A percentile compares a stretch with the other conserved stretches of the same genome.
phyloP scores from a whole-genome alignment of 2,329 filamentous ascomycete genomes.

The Neopestalotiopsis sp. region DNA sequence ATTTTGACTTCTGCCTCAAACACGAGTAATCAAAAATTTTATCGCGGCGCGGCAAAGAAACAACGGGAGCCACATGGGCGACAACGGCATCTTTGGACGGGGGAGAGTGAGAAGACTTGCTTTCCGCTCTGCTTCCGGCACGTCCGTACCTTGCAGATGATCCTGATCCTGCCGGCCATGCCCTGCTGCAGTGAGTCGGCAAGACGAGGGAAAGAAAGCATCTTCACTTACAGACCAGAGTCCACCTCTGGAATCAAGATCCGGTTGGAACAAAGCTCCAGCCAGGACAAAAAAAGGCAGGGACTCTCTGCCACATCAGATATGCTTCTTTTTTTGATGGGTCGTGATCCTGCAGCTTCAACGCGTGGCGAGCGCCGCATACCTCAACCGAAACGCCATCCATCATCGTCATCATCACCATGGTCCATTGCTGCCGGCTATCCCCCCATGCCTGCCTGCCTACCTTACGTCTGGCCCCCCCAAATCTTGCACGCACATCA shows the following conservation, averaged over 20 bases:
- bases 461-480: not conserved
- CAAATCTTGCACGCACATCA: not conserved
- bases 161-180: not conserved
- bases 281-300: too few species aligned
- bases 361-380: not conserved
- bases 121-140: not conserved
- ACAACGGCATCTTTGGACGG: not conserved
- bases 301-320: not conserved
- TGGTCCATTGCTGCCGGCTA: not conserved
- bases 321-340: not conserved
- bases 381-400: not conserved
- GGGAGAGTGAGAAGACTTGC: not conserved
- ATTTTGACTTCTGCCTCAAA: conserved; percentile 3
- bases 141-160: conserved; percentile 1
- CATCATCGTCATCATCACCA: not conserved
- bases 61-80: conserved; percentile 2
- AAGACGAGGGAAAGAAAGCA: not conserved
- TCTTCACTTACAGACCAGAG: not conserved
- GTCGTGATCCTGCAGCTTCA: not conserved
- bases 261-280: too few species aligned
- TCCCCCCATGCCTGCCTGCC: too few species aligned
- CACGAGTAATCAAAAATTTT: not conserved
- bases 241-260: too few species aligned
- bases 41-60: not conserved
- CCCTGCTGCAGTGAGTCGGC: not conserved